These are phyloP conservation scores for Fusarium denticulatum DNA, from an alignment of 2,329 filamentous ascomycete species.

Conservation along the genomic window DNA sequence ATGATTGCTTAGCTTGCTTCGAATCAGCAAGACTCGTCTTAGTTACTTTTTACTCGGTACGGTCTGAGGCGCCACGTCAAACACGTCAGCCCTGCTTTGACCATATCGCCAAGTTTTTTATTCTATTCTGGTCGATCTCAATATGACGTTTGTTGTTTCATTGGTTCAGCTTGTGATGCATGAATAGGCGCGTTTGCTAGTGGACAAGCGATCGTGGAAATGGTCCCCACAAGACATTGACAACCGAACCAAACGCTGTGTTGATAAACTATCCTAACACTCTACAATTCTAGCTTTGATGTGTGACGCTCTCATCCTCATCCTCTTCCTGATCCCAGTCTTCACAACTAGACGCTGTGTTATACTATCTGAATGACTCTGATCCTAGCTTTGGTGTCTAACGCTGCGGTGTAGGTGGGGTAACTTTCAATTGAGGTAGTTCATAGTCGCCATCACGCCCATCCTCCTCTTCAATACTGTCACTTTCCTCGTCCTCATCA, in stretches of 20 bases:
- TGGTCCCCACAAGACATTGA: neutral
- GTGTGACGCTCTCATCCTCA: neutral
- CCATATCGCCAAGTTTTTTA: constrained; percentile 31
- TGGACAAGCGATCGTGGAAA: neutral
- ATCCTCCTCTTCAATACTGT: neutral
- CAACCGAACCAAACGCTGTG: neutral
- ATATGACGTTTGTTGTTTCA: constrained; percentile 22
- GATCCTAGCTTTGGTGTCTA: neutral
- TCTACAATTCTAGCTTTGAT: neutral
- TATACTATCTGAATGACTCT: neutral
- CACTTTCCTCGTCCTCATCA: neutral
- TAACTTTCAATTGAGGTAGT: neutral
- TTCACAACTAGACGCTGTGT: neutral
- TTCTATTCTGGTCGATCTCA: constrained; percentile 19
- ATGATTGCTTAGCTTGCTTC: neutral
- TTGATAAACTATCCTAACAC: neutral
- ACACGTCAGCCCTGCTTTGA: constrained; percentile 38
- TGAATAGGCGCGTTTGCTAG: constrained; percentile 8
- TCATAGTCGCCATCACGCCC: neutral
- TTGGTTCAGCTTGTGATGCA: constrained; percentile 21
- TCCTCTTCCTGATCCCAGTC: neutral
- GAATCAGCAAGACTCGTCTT: constrained; percentile 12
- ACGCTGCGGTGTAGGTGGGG: neutral
- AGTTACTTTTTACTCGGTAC: neutral
- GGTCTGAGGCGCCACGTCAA: constrained; percentile 28